Percentiles rank a stretch among this genome's conserved stretches.
These are phyloP conservation scores for Colletotrichum truncatum DNA, from an alignment of 2,329 filamentous ascomycete genomes.

Conservation along the genomic window DNA sequence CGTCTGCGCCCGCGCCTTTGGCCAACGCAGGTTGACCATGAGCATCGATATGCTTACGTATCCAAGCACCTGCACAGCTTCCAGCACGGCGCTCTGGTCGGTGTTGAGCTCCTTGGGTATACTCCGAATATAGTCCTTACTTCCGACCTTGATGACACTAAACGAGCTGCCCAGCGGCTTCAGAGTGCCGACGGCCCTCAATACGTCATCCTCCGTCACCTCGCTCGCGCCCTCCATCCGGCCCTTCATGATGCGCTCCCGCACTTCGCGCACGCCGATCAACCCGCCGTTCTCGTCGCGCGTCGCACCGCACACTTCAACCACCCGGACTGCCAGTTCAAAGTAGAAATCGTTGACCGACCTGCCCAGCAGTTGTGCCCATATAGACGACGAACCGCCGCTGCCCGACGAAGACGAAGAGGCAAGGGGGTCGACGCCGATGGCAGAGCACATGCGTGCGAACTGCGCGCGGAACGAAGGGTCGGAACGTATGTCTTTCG, in stretches of 20 bases:
- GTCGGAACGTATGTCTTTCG: slow-evolving; percentile 94
- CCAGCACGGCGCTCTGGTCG: slow-evolving; percentile 91
- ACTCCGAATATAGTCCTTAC: slow-evolving; percentile 87
- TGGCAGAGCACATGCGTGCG: slow-evolving; percentile 96
- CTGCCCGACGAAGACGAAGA: slow-evolving; percentile 46
- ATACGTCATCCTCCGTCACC: slow-evolving; percentile 91
- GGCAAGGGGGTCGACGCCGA: slow-evolving; percentile 93
- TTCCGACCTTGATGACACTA: slow-evolving; percentile 83
- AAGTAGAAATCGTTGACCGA: slow-evolving; percentile 99
- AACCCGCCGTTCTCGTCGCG: slow-evolving; percentile 92
- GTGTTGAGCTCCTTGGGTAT: slow-evolving; percentile 95
- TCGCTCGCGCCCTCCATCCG: slow-evolving; percentile 80
- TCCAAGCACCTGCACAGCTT: slow-evolving; percentile 88
- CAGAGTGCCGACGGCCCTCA: slow-evolving; percentile 87
- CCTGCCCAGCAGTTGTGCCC: slow-evolving; percentile 90
- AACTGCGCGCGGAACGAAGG: slow-evolving; percentile 96
- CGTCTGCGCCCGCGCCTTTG: slow-evolving; percentile 83
- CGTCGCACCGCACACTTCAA: slow-evolving; percentile 90
- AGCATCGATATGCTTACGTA: slow-evolving; percentile 93
- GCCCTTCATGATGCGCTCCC: slow-evolving; percentile 77
- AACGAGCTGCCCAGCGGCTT: slow-evolving; percentile 90
- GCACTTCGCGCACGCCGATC: slow-evolving; percentile 84
- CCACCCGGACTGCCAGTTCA: slow-evolving; percentile 92
- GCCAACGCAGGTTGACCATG: slow-evolving; percentile 86
- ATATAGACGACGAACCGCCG: slow-evolving; percentile 73